These are phyloP conservation scores for Arthroderma sp. DNA, from an alignment of 2,329 filamentous ascomycete species.

Conservation along the genomic window DNA sequence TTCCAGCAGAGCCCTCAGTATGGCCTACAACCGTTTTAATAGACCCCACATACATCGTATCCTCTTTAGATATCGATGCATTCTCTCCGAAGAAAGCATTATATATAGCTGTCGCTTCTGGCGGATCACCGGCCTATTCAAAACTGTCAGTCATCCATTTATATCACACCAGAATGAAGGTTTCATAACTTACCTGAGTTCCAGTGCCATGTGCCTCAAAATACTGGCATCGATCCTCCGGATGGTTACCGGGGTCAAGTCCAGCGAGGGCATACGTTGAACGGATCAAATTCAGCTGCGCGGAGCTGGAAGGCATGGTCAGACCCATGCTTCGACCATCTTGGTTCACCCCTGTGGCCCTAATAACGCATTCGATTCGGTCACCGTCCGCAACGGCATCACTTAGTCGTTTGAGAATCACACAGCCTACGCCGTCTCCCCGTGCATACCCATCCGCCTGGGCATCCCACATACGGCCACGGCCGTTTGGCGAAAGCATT, in stretches of 20 bases:
- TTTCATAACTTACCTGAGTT: too few species aligned
- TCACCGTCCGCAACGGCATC: conserved; percentile 26
- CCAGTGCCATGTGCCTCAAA: background rate
- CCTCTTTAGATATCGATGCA: too few species aligned
- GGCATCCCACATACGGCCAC: conserved; percentile 23
- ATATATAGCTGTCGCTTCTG: background rate
- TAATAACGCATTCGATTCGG: conserved; percentile 25
- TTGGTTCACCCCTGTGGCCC: conserved; percentile 20
- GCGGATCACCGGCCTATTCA: conserved; percentile 6
- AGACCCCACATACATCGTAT: conserved; percentile 14
- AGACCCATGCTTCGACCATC: conserved; percentile 21
- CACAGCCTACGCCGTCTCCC: conserved; percentile 26
- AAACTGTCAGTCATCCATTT: too few species aligned
- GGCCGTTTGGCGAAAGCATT: conserved; percentile 26
- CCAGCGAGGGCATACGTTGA: conserved; percentile 22
- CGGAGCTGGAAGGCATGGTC: conserved; percentile 14
- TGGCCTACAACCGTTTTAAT: conserved; percentile 24
- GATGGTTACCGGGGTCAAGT: conserved; percentile 12
- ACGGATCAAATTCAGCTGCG: conserved; percentile 23
- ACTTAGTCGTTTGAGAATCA: conserved; percentile 22
- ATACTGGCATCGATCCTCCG: background rate
- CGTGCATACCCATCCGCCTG: conserved; percentile 26
- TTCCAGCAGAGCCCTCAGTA: conserved; percentile 20
- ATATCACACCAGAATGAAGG: too few species aligned
- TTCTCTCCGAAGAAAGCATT: background rate